phyloP scores from a whole-genome alignment of 495 filamentous ascomycete species.

The Wilcoxina mikolae region DNA sequence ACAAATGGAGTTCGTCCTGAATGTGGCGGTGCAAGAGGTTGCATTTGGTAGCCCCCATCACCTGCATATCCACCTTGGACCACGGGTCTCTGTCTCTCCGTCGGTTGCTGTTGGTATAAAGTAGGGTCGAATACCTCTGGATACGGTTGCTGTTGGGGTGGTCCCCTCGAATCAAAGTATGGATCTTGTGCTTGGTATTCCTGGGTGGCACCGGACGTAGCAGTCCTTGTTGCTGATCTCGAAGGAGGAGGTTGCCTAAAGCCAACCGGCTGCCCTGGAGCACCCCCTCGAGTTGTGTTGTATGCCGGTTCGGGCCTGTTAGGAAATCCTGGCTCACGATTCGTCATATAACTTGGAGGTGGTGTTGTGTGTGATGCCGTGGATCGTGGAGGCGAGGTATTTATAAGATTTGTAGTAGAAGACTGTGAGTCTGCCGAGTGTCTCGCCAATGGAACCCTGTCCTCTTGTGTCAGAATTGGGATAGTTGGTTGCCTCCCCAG shows the following conservation, averaged over 20 bases:
- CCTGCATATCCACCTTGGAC: constrained; percentile 30
- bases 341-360: neutral
- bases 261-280: neutral
- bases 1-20: constrained; percentile 14
- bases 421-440: no score
- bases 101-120: constrained; percentile 46
- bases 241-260: neutral
- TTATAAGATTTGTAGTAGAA: neutral
- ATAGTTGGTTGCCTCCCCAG: constrained; percentile 50
- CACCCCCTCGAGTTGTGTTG: neutral
- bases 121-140: neutral
- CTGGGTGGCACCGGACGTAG: neutral
- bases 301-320: neutral
- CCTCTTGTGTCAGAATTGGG: constrained; percentile 36
- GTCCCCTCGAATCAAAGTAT: neutral
- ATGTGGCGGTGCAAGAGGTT: constrained; percentile 30
- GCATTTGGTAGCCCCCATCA: constrained; percentile 32
- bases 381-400: no score
- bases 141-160: neutral
- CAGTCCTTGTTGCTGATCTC: neutral
- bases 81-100: constrained; percentile 46
- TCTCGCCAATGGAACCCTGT: neutral
- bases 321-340: neutral
- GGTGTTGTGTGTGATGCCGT: neutral
- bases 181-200: neutral